Base-by-base conservation (phyloP, 1,284 basidiomycete species). In the Mycena sp. region DNA sequence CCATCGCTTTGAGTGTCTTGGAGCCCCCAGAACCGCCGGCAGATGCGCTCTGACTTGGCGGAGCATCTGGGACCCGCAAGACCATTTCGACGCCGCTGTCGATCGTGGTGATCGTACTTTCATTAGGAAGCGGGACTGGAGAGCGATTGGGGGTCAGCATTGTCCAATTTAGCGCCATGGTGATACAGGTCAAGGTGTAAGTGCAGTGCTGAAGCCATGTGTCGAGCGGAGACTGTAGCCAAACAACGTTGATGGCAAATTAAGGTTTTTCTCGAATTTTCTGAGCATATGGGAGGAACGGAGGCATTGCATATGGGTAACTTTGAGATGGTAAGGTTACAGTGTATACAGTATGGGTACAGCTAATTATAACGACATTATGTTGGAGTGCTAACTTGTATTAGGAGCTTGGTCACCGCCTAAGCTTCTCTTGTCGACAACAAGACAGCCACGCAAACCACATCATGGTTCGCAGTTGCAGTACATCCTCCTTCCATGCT, bases 401-500 rank as follows among this genome's bases (percentile, higher is more conserved):
- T n/a, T n/a, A n/a, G n/a, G n/a, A n/a, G n/a, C n/a, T n/a, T n/a
- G n/a, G n/a, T n/a, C n/a, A 17, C 26, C 7, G 16, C 19, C 26
- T 32, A 21, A 29, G 23, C n/a, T 63, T 62, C 52, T 81, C 79
- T 65, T 75, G 76, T 43, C 71, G 73, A 44, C 74, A 74, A 58
- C 90, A 92, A 37, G 88, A 90, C 67, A 91, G 75, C 93, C 93
- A 94, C 37, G 91, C 91, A 73, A 90, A 96, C 94, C 95, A 97
- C 87, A 97, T 91, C 85, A 95, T 95, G 60, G 90, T 92, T 70
- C 92, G 85, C 69, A 98, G 82, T 79, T 97, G 95, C 68, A 98
- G 80, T 4, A 97, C 93, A 73, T 98, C 96, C 73, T 96, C 93
- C 78, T 96, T 96, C 96, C 96, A 98, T 38, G 87, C 89, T 80